A percentile compares a stretch with the other conserved stretches of the same genome.
Conservation (phyloP, 2,329 filamentous ascomycete species). For the Fusarium piperis region DNA sequence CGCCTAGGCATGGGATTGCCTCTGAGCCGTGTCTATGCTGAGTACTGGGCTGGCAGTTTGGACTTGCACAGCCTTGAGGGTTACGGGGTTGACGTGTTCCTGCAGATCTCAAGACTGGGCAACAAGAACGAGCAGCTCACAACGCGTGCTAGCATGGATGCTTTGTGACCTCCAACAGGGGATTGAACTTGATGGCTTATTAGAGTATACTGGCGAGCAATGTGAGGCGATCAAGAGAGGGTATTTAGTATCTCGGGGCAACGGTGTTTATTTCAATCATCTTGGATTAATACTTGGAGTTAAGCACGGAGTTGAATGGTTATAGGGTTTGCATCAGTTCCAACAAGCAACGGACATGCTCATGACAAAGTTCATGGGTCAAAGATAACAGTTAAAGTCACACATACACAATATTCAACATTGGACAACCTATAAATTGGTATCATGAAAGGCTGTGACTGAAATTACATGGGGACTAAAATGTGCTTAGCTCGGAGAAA, state of each 20-base stretch:
- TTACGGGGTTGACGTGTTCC: slow-evolving; percentile 93
- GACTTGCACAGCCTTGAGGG: slow-evolving; percentile 93
- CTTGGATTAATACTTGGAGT: slow-evolving; percentile 14
- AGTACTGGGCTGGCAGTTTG: slow-evolving; percentile 96
- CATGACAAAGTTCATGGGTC: not conserved
- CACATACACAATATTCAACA: slow-evolving; percentile 25
- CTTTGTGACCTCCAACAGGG: slow-evolving; percentile 59
- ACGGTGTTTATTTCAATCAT: slow-evolving; percentile 3
- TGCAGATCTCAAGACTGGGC: slow-evolving; percentile 94
- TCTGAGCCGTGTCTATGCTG: slow-evolving; percentile 92
- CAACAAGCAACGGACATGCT: not conserved
- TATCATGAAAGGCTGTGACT: slow-evolving; percentile 57
- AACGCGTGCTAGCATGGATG: slow-evolving; percentile 80
- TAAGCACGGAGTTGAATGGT: slow-evolving; percentile 41
- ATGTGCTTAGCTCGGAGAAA: slow-evolving; percentile 48
- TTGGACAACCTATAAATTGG: slow-evolving; percentile 46
- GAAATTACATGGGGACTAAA: slow-evolving; percentile 60
- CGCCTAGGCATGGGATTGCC: slow-evolving; percentile 92
- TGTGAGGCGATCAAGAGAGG: not conserved
- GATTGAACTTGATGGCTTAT: slow-evolving; percentile 9
- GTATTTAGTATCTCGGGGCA: not conserved
- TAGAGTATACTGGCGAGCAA: not conserved
- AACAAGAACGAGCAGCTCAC: slow-evolving; percentile 98
- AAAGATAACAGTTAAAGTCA: not conserved
- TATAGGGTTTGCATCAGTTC: slow-evolving; percentile 2